These are phyloP conservation scores for Arabis alpina DNA, from an alignment of 345 rosid species.

Conservation along the genomic window DNA sequence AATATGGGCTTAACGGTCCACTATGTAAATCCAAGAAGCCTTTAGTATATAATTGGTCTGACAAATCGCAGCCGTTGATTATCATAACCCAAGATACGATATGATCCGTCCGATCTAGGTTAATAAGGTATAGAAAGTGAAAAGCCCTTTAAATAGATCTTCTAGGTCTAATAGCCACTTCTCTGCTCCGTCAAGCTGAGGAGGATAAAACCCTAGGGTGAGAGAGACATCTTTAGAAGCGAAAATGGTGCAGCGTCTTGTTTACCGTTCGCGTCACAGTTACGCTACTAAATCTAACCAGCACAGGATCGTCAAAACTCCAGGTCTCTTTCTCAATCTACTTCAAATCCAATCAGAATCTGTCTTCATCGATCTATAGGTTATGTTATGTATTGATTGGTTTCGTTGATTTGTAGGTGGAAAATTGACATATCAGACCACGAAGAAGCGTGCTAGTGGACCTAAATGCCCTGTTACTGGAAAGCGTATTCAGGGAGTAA, in stretches of 20 bases:
- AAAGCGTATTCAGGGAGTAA: slow-evolving; percentile 94
- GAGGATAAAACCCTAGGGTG: slow-evolving; percentile 46
- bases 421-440: slow-evolving; percentile 83
- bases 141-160: slow-evolving; percentile 17
- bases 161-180: neutral
- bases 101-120: slow-evolving; percentile 54
- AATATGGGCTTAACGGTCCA: neutral
- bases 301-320: slow-evolving; percentile 90
- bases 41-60: neutral
- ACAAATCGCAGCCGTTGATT: slow-evolving; percentile 21
- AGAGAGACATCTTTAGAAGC: neutral
- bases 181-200: slow-evolving; percentile 42
- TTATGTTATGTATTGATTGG: neutral
- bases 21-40: neutral
- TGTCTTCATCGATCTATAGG: neutral
- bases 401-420: slow-evolving; percentile 56
- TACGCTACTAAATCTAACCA: slow-evolving; percentile 96
- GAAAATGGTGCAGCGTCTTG: slow-evolving; percentile 94
- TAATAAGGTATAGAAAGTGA: neutral
- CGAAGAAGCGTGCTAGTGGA: slow-evolving; percentile 85
- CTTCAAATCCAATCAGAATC: neutral
- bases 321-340: slow-evolving; percentile 49
- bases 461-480: slow-evolving; percentile 94
- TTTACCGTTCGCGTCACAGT: slow-evolving; percentile 86
- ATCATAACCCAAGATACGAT: neutral